Evolutionary conservation across 2,329 filamentous ascomycete species (phyloP).

Genomic region (Beauveria medogensis): DNA sequence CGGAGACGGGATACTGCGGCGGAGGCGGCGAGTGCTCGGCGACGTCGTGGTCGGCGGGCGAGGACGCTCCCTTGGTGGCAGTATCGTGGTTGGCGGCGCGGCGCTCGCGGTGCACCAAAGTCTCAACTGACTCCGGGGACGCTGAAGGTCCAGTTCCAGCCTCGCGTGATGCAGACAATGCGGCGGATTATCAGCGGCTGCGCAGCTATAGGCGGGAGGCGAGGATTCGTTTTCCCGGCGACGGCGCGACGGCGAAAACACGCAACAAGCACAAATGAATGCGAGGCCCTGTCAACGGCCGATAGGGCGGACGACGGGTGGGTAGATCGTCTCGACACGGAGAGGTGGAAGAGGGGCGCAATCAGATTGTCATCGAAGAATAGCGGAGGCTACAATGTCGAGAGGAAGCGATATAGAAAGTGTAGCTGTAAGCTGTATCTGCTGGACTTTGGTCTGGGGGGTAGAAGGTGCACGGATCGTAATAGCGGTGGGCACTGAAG

Average conservation of each 20-base stretch:
- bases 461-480: slow-evolving; percentile 9
- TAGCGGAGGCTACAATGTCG: not conserved
- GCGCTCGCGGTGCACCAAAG: slow-evolving; percentile 18
- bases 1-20: slow-evolving; percentile 50
- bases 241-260: not conserved
- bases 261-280: not conserved
- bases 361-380: slow-evolving; percentile 4
- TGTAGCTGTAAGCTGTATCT: not conserved
- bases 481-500: slow-evolving; percentile 6
- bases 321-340: not conserved
- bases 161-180: slow-evolving; percentile 29
- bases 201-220: not conserved
- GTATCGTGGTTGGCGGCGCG: slow-evolving; percentile 16
- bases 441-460: not conserved
- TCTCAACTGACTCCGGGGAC: slow-evolving; percentile 28
- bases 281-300: not conserved
- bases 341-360: not conserved
- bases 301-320: not conserved
- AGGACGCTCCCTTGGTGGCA: slow-evolving; percentile 15
- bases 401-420: not conserved
- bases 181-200: slow-evolving; percentile 22
- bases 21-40: slow-evolving; percentile 41
- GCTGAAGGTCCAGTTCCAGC: slow-evolving; percentile 26
- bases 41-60: slow-evolving; percentile 16
- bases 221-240: not conserved